These are phyloP conservation scores for Xylariomycetidae sp. DNA, from an alignment of 2,329 filamentous ascomycete species.

Conservation along the genomic window DNA sequence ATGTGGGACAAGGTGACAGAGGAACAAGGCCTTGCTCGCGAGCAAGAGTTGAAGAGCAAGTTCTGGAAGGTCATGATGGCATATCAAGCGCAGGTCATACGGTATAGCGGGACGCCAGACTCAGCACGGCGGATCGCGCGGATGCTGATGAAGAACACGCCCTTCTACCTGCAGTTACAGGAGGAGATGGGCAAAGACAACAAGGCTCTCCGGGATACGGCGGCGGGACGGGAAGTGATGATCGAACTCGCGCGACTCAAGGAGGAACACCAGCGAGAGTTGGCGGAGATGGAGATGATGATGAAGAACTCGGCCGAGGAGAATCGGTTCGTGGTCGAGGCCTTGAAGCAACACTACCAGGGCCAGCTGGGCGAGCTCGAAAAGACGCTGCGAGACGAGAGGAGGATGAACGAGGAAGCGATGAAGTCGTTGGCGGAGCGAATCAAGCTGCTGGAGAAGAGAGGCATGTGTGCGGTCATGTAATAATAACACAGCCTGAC, in stretches of 20 bases:
- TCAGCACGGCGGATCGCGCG: slow-evolving; percentile 16
- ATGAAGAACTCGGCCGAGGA: slow-evolving; percentile 19
- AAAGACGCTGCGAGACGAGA: slow-evolving; percentile 20
- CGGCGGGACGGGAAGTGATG: slow-evolving; percentile 47
- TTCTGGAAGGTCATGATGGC: slow-evolving; percentile 32
- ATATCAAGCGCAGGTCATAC: slow-evolving; percentile 22
- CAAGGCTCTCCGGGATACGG: slow-evolving; percentile 40
- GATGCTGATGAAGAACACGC: slow-evolving; percentile 49
- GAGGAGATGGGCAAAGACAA: slow-evolving; percentile 56
- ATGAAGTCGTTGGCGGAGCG: slow-evolving; percentile 18
- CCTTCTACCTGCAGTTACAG: slow-evolving; percentile 61
- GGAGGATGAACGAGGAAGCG: slow-evolving; percentile 21
- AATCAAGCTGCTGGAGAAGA: slow-evolving; percentile 18
- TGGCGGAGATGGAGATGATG: slow-evolving; percentile 47
- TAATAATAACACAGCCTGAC: slow-evolving; percentile 5
- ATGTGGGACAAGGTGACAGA: slow-evolving; percentile 34
- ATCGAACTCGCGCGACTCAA: slow-evolving; percentile 51
- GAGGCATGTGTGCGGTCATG: slow-evolving; percentile 20
- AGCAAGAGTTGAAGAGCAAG: slow-evolving; percentile 28
- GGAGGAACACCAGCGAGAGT: slow-evolving; percentile 53
- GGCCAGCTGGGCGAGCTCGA: slow-evolving; percentile 18
- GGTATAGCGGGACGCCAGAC: slow-evolving; percentile 17
- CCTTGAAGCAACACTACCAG: slow-evolving; percentile 22
- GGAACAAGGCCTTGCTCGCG: slow-evolving; percentile 18
- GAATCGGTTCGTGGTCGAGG: slow-evolving; percentile 17